Evolutionary conservation across 352 stramenopile species (phyloP), one percentile per base, ranked within the genome.

Genomic region (Globisporangium cederbergense): DNA sequence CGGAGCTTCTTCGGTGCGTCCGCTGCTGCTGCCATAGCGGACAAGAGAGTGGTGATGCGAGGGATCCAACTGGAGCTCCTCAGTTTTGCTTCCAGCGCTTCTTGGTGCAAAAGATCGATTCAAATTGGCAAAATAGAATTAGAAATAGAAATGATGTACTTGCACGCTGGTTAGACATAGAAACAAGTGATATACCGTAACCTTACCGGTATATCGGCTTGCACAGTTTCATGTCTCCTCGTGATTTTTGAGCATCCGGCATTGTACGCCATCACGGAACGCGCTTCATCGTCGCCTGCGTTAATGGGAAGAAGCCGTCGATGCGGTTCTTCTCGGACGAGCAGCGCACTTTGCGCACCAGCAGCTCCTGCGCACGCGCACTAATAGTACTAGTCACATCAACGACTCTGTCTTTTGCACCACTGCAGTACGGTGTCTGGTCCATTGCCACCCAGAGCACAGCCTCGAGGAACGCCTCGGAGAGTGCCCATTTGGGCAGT

Each of bases 311-410:
- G 47, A 65, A 65, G 32, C 58, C 58, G 32, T 20, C 32, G 11
- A 64, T 14, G 20, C 58, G 58, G 32, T 55, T 64, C 46, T 64
- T 64, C 58, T 64, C 58, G 46, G 30, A 11, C 13, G 58, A 38
- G 46, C 58, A 64, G 58, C 58, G 59, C 59, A 58, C 6, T 22
- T 65, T 65, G 59, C 52, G 59, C 25, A 49, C 5, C 34, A 64
- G 47, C 8, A 64, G 22, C 59, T 43, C 47, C 22, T 64, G 36
- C 46, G 58, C 34, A 7, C 32, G 58, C 11, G 32, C 58, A 7
- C n/a, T 34, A 30, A 14, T 10, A 49, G 25, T 16, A 6, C 13
- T 38, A 1, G 18, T 34, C 11, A 22, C 20, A 14, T 7, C 22
- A 14, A 9, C 13, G 7, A 6, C 18, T 5, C 1, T 30, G 0